A percentile compares a stretch with the other conserved stretches of the same genome.
These are phyloP conservation scores for Novymonas esmeraldas DNA, from an alignment of 208 protist genomes.

Conservation along the genomic window DNA sequence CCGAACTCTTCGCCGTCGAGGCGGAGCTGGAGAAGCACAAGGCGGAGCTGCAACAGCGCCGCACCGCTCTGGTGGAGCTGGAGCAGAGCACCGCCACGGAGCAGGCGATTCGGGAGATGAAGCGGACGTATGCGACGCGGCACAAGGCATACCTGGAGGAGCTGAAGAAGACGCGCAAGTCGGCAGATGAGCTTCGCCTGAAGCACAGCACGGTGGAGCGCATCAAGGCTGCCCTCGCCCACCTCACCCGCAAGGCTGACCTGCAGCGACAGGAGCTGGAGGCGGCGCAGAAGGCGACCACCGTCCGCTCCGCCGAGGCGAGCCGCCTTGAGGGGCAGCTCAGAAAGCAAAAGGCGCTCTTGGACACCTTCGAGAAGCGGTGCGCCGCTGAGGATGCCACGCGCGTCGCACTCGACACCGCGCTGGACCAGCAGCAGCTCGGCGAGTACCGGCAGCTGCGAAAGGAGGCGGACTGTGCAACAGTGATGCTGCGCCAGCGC, in stretches of 20 bases:
- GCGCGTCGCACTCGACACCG: conserved; percentile 29
- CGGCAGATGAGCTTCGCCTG: conserved; percentile 62
- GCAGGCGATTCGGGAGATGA: conserved; percentile 78
- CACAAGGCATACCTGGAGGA: conserved; percentile 85
- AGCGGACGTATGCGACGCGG: conserved; percentile 65
- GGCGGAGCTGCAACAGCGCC: conserved; percentile 57
- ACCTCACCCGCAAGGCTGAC: conserved; percentile 73
- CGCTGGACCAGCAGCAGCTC: conserved; percentile 59
- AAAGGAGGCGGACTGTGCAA: conserved; percentile 85
- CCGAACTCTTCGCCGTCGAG: conserved; percentile 93
- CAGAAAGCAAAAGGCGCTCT: conserved; percentile 63
- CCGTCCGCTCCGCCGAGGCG: conserved; percentile 56
- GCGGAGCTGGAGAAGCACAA: conserved; percentile 73
- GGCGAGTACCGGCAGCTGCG: conserved; percentile 80
- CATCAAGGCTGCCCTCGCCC: conserved; percentile 61
- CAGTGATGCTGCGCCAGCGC: conserved; percentile 80
- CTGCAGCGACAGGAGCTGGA: conserved; percentile 57
- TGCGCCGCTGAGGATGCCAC: conserved; percentile 66
- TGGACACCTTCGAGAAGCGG: conserved; percentile 60
- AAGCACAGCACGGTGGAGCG: conserved; percentile 71
- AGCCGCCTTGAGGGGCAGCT: conserved; percentile 68
- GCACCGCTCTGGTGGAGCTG: conserved; percentile 54
- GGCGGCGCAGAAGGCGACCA: conserved; percentile 50
- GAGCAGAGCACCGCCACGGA: conserved; percentile 74
- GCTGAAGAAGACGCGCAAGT: conserved; percentile 67